Percentiles rank a stretch among this genome's conserved stretches.
Conservation (phyloP, 805 yeast species). For the Spathaspora boniae region DNA sequence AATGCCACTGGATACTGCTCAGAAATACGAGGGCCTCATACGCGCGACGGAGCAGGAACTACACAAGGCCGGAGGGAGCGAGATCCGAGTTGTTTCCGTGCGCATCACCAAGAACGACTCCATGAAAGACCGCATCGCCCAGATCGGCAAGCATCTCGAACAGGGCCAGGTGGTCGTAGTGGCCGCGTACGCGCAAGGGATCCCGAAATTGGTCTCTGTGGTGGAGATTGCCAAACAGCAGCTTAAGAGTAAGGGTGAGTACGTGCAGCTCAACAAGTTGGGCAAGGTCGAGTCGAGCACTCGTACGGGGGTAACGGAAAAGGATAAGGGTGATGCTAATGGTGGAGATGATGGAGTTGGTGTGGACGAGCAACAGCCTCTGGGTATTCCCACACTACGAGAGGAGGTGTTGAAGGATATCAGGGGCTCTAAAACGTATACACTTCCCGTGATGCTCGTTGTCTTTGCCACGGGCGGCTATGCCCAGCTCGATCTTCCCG, state of each 20-base stretch:
- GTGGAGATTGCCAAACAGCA: conserved; percentile 15
- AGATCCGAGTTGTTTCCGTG: conserved; percentile 1
- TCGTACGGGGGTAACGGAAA: conserved; percentile 7
- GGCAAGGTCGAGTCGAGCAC: conserved; percentile 4
- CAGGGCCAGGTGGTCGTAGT: conserved; percentile 9
- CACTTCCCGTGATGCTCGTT: conserved; percentile 12
- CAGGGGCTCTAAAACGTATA: conserved; percentile 10
- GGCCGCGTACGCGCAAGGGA: conserved; percentile 10
- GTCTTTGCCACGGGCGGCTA: too few relatives aligned
- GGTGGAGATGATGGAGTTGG: conserved; percentile 1
- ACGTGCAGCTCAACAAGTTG: conserved; percentile 16
- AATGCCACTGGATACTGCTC: background rate
- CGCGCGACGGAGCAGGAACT: background rate
- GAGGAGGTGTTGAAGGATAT: conserved; percentile 5
- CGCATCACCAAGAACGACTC: conserved; percentile 17
- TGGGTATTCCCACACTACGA: too few relatives aligned
- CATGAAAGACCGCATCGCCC: conserved; percentile 14
- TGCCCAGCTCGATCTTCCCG: too few relatives aligned
- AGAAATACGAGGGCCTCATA: background rate
- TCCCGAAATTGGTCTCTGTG: conserved; percentile 15
- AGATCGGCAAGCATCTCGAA: conserved; percentile 6
- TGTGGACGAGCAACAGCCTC: too few relatives aligned
- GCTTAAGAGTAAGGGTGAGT: conserved; percentile 2
- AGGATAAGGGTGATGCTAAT: background rate
- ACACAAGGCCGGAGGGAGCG: background rate